phyloP scores from a whole-genome alignment of 441 rosid genomes.

The Aquilaria agallochum region DNA sequence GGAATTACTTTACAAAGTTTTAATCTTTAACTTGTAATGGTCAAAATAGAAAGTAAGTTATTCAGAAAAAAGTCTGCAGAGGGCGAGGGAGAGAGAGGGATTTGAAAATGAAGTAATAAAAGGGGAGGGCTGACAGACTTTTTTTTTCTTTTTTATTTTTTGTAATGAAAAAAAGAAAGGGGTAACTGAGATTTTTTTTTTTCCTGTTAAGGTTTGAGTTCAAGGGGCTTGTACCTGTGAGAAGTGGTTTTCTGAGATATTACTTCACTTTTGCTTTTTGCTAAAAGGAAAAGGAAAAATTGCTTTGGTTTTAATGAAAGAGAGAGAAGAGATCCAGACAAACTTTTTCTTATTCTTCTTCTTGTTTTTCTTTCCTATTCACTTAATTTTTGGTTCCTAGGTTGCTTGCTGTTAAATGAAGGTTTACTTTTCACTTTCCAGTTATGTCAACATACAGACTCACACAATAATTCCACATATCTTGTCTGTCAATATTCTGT shows the following conservation, averaged over 20 bases:
- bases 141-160: neutral
- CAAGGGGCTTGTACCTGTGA: slow-evolving; percentile 11
- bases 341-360: neutral
- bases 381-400: neutral
- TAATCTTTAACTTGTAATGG: slow-evolving; percentile 19
- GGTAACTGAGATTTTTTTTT: neutral
- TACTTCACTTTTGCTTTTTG: neutral
- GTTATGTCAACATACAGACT: slow-evolving; percentile 8
- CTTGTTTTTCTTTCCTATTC: neutral
- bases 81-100: no score
- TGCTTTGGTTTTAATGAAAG: slow-evolving; percentile 9
- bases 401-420: neutral
- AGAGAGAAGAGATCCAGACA: slow-evolving; percentile 4
- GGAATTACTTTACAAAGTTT: slow-evolving; percentile 18
- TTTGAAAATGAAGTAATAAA: no score
- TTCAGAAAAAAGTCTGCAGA: neutral
- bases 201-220: slow-evolving; percentile 6
- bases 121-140: no score
- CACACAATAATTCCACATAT: neutral
- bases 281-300: neutral
- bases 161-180: neutral
- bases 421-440: slow-evolving; percentile 2
- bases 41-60: slow-evolving; percentile 15
- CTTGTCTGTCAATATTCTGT: no score
- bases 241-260: slow-evolving; percentile 3